Evolutionary conservation across 1,284 basidiomycete species (phyloP), one percentile per base, ranked within the genome.

Genomic region (Gymnopus androsaceus): DNA sequence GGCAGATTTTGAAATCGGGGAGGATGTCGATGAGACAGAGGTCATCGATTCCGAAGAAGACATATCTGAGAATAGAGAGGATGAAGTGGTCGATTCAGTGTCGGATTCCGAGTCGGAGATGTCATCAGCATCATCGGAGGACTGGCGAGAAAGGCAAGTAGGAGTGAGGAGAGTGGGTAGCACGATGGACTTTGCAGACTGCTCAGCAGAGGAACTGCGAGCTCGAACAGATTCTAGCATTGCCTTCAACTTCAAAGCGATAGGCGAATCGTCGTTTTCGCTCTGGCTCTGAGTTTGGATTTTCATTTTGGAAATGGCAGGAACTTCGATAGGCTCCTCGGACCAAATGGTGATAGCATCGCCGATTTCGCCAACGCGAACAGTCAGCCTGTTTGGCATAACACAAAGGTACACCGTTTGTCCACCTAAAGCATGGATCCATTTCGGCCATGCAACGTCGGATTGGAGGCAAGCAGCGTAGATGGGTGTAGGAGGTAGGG

Each of bases 21-120:
- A 51, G 30, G 45, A 42, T 25, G 55, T 37, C 12, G 49, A 46
- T 33, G 55, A 52, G 17, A 53, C n/a, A 17, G 56, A 48, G 28
- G 56, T 33, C 21, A 36, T 47, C 4, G 55, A 46, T 1, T 44
- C 40, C n/a, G 38, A 30, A 11, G 57, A 55, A 25, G 41, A 42
- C 9, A 33, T 34, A 5, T 40, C 49, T n/a, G 57, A 59, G 49
- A 51, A 48, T n/a, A 42, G 42, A 17, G 57, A 59, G 21, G 54
- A 59, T n/a, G 56, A 58, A 17, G 50, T 55, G 14, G 37, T 49
- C 2, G 54, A 59, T 17, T 48, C 54, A 4, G 44, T 46, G 42
- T 59, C 57, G 27, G 57, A 59, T 19, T 55, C 57, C 25, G 44
- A 52, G 23, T 57, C 51, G 2, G 50, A 46, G n/a, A n/a, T n/a